A percentile compares a stretch with the other conserved stretches of the same genome.
Conservation (phyloP, 768 basidiomycete genomes). For the Tephrocybe rancida region DNA sequence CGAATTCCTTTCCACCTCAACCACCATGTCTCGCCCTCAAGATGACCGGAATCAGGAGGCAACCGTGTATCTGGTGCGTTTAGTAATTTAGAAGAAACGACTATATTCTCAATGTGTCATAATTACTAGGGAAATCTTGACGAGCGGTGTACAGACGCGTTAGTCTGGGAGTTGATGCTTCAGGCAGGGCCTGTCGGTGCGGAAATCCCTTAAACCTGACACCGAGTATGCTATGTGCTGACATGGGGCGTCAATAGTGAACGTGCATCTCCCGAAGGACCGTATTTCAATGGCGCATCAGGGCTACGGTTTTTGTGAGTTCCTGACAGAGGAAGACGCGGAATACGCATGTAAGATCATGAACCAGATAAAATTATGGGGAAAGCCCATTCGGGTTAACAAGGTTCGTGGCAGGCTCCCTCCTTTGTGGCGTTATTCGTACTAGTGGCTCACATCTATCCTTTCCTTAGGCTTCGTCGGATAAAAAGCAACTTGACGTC, state of each 20-base stretch:
- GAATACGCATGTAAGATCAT: constrained; percentile 99
- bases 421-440: neutral
- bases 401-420: constrained; percentile 63
- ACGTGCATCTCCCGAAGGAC: constrained; percentile 98
- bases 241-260: constrained; percentile 55
- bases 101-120: constrained; percentile 7
- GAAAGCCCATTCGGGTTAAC: constrained; percentile 98
- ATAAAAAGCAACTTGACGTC: constrained; percentile 97
- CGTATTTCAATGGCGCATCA: constrained; percentile 98
- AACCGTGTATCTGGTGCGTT: constrained; percentile 79
- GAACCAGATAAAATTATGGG: constrained; percentile 99
- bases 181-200: constrained; percentile 98
- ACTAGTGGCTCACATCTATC: constrained; percentile 1
- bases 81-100: neutral
- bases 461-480: constrained; percentile 81
- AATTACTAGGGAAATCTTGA: constrained; percentile 87
- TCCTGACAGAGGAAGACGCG: constrained; percentile 97
- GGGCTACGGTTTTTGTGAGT: constrained; percentile 99
- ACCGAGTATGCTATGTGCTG: neutral
- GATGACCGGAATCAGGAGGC: constrained; percentile 93
- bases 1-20: constrained; percentile 12
- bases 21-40: constrained; percentile 67
- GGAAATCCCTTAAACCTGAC: constrained; percentile 32
- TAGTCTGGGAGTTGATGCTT: constrained; percentile 98
- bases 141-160: constrained; percentile 90